Conservation (phyloP, 2,329 filamentous ascomycete genomes). For the Furcasterigmium sp. region DNA sequence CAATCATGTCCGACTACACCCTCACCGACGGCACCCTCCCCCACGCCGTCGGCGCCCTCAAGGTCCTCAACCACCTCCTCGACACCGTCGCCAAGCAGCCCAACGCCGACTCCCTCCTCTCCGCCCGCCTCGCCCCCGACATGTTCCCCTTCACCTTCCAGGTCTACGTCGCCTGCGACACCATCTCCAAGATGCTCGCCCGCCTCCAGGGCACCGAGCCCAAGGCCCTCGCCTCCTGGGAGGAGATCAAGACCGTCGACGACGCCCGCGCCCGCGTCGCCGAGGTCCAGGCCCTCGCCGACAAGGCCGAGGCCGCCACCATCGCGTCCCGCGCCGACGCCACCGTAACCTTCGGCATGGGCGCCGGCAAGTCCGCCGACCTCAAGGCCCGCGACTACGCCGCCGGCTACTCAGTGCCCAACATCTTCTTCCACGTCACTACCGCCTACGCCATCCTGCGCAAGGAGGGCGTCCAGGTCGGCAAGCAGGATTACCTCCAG, state of each 20-base stretch:
- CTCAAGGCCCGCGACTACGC: constrained; percentile 16
- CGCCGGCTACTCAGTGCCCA: constrained; percentile 25
- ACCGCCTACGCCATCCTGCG: constrained; percentile 58
- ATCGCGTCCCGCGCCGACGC: constrained; percentile 24
- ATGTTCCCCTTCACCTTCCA: constrained; percentile 40
- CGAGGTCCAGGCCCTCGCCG: constrained; percentile 18
- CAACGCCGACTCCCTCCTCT: background rate
- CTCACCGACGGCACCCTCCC: background rate
- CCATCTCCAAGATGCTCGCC: constrained; percentile 23
- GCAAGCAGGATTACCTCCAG: constrained; percentile 51
- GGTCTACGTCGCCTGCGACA: constrained; percentile 24
- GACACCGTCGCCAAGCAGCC: constrained; percentile 18
- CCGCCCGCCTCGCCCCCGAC: constrained; percentile 24
- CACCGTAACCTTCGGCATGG: constrained; percentile 16
- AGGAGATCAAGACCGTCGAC: constrained; percentile 22
- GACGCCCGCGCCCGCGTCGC: constrained; percentile 23
- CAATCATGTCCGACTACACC: background rate
- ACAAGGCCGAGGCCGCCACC: constrained; percentile 24
- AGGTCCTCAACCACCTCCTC: background rate
- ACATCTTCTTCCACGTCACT: constrained; percentile 59
- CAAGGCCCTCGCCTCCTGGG: constrained; percentile 3
- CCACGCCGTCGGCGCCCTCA: background rate
- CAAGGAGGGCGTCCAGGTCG: constrained; percentile 55
- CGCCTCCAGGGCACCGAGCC: constrained; percentile 24
- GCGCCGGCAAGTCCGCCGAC: constrained; percentile 17